phyloP scores from a whole-genome alignment of 2,329 filamentous ascomycete genomes.

The Chrysoporthe cubensis region DNA sequence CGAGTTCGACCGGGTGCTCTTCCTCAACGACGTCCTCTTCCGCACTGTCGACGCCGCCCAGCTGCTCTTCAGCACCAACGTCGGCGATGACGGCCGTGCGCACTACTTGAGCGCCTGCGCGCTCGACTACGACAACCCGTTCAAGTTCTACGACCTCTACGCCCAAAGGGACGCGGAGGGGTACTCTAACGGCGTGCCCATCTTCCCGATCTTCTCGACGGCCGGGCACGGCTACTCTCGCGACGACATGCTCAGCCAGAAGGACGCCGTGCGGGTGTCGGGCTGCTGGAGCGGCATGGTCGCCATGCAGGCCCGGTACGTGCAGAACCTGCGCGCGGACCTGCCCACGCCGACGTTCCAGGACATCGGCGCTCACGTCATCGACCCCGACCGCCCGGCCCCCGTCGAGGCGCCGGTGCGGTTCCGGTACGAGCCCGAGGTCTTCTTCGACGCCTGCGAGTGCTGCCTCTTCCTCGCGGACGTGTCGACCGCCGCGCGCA shows the following conservation, averaged over 20 bases:
- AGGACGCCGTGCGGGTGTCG: conserved; percentile 68
- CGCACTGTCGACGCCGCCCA: conserved; percentile 56
- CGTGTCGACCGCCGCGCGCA: conserved; percentile 44
- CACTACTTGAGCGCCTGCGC: conserved; percentile 72
- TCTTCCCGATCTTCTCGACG: conserved; percentile 69
- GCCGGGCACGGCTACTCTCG: conserved; percentile 58
- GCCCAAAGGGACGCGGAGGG: conserved; percentile 71
- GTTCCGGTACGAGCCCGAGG: conserved; percentile 62
- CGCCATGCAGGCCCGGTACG: conserved; percentile 64
- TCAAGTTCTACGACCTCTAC: conserved; percentile 75
- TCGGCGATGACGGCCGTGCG: conserved; percentile 52
- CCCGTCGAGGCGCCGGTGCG: conserved; percentile 47
- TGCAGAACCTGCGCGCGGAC: conserved; percentile 48
- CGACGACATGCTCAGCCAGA: conserved; percentile 63
- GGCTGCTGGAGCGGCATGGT: conserved; percentile 77
- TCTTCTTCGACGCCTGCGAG: conserved; percentile 67
- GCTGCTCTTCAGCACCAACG: conserved; percentile 66
- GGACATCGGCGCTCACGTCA: conserved; percentile 39
- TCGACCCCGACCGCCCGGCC: conserved; percentile 40
- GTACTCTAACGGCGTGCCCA: conserved; percentile 63
- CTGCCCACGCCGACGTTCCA: conserved; percentile 42
- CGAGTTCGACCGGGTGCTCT: conserved; percentile 61
- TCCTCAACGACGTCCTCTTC: conserved; percentile 69
- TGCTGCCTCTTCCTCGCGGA: conserved; percentile 63
- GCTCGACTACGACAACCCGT: conserved; percentile 69